Base-by-base conservation (phyloP, 2,329 filamentous ascomycete genomes). In the Ilyonectria destructans region DNA sequence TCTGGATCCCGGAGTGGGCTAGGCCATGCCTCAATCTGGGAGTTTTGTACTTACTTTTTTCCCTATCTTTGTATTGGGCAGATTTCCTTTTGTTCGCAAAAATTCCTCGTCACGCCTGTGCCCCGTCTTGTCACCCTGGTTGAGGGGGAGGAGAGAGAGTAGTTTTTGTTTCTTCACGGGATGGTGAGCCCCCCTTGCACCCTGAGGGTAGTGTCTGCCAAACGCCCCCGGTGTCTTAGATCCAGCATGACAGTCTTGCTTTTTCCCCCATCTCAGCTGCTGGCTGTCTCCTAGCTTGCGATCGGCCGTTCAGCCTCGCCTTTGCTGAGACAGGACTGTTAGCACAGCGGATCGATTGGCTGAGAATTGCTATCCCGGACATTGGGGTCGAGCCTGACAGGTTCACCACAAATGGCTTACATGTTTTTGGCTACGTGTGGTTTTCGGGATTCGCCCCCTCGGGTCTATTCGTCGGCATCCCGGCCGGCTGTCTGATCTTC, bases 1-100 rank as follows among this genome's bases (percentile, higher is more conserved):
- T 68, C 62, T 62, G 65, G 69, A 74, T 69, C 65, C 58, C 62
- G 49, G 66, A 69, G 71, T 72, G 73, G 71, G 59, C 40, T 69
- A 67, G 52, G 67, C 68, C 60, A 64, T 75, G 55, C 60, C 66
- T 74, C 61, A 65, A 73, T 71, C 59, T 65, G 62, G 71, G 29
- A 54, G 63, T 64, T 62, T 59, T 58, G 64, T 66, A 54, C 61
- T 72, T 75, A 60, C 40, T 73, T 74, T 67, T 65, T 72, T 70
- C 48, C 48, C 48, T 43, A 40, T 54, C 61, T 33, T 60, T 45
- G 64, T 52, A 45, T 46, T 54, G 48, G 52, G 29, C 54, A 58
- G 66, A 46, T 57, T 74, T 75, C 57, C 58, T 74, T 75, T 75
- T 71, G 55, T 40, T 56, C 45, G 58, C 45, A 58, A 58, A 58